Percentiles rank a stretch among this genome's conserved stretches.
These are phyloP conservation scores for Nicotiana tabacum DNA, from an alignment of 257 asterid genomes.

Conservation along the genomic window DNA sequence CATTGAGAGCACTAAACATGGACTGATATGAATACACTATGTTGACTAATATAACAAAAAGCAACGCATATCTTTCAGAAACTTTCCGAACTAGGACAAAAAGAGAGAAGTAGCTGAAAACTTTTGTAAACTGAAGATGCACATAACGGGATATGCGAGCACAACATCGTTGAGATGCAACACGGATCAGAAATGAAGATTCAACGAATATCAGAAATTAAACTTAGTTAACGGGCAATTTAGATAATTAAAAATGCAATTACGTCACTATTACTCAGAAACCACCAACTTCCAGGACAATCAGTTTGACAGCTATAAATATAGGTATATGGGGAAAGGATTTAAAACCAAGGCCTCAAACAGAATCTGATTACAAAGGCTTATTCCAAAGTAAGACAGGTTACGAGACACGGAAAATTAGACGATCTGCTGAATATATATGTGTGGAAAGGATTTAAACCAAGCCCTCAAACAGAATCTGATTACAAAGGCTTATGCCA, in stretches of 20 bases:
- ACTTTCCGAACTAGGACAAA: not conserved
- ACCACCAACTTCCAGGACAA: not conserved
- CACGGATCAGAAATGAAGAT: not conserved
- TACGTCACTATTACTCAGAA: not conserved
- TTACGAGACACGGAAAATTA: not conserved
- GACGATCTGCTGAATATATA: not conserved
- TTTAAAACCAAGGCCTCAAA: conserved; percentile 2
- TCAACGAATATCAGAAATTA: not conserved
- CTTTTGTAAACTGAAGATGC: not conserved
- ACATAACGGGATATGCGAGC: not conserved
- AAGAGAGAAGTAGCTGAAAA: conserved; percentile 4
- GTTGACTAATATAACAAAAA: not conserved
- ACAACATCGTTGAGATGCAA: not conserved
- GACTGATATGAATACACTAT: not conserved
- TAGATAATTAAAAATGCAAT: not conserved
- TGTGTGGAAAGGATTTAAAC: no score
- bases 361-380: not conserved
- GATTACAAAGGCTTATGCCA: not conserved
- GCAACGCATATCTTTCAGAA: not conserved
- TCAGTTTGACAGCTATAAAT: not conserved
- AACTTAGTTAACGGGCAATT: not conserved
- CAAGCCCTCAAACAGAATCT: not conserved
- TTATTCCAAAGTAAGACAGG: not conserved
- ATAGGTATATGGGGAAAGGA: not conserved
- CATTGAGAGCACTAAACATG: not conserved